These are phyloP conservation scores for Chlamydomonas incerta DNA, from an alignment of 139 green algal genomes.

Conservation along the genomic window DNA sequence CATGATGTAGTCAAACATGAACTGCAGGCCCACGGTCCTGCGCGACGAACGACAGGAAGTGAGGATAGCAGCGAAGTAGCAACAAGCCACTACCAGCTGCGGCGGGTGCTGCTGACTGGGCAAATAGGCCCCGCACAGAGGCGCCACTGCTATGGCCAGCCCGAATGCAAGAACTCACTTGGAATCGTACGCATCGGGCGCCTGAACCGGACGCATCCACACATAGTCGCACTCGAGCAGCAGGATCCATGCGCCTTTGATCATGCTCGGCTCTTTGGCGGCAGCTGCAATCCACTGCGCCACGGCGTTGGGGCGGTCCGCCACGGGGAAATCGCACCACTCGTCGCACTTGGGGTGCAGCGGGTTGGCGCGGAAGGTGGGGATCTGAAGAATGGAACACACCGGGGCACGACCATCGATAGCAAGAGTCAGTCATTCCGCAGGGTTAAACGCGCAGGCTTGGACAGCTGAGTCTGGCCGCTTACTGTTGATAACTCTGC, in stretches of 20 bases:
- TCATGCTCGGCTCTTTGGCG: slow-evolving; percentile 56
- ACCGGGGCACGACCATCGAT: no score
- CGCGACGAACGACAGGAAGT: not conserved
- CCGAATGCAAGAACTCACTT: no score
- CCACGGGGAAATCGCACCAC: slow-evolving; percentile 92
- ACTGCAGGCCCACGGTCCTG: slow-evolving; percentile 57
- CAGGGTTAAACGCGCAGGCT: no score
- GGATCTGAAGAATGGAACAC: slow-evolving; percentile 53
- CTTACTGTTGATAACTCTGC: no score
- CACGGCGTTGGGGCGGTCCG: slow-evolving; percentile 87
- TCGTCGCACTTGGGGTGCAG: slow-evolving; percentile 74
- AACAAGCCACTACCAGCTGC: no score
- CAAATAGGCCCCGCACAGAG: no score
- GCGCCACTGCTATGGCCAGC: no score
- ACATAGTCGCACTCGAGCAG: slow-evolving; percentile 93
- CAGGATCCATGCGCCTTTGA: slow-evolving; percentile 85
- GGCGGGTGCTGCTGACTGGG: no score
- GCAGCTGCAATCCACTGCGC: slow-evolving; percentile 78
- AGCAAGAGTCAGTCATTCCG: no score
- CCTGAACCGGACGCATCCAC: slow-evolving; percentile 75
- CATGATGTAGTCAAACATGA: slow-evolving; percentile 85
- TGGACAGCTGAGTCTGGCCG: no score
- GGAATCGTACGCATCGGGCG: slow-evolving; percentile 58
- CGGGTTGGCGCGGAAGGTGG: slow-evolving; percentile 71
- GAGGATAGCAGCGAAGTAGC: not conserved